phyloP scores from a whole-genome alignment of 805 yeast species.

The Teunomyces tritomae region DNA sequence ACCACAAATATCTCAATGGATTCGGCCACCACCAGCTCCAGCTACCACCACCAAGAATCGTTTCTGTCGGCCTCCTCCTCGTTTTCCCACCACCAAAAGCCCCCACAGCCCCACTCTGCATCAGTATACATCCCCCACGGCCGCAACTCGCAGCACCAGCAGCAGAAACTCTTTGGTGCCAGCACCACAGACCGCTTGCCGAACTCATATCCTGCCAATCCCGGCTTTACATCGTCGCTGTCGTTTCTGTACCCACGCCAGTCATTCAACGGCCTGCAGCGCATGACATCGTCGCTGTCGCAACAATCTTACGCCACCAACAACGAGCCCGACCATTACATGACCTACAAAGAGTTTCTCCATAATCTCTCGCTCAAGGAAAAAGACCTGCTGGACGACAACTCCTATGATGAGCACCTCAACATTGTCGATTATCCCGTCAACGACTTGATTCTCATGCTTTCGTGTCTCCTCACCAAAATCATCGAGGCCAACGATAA shows the following conservation, averaged over 20 bases:
- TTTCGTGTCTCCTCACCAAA: constrained; percentile 78
- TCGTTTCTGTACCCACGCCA: not conserved
- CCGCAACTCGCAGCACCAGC: constrained; percentile 11
- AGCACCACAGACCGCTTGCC: constrained; percentile 12
- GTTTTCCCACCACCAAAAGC: constrained; percentile 12
- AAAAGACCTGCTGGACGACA: constrained; percentile 5
- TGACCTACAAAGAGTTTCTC: constrained; percentile 42
- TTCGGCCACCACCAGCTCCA: constrained; percentile 28
- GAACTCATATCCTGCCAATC: constrained; percentile 5
- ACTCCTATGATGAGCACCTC: constrained; percentile 46
- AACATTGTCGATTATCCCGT: constrained; percentile 84
- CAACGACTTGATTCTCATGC: constrained; percentile 76
- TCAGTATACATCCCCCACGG: constrained; percentile 22
- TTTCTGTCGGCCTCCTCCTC: constrained; percentile 8
- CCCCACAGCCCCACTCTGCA: constrained; percentile 17
- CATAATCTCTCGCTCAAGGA: constrained; percentile 23
- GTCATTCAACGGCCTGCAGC: not conserved
- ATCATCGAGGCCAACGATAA: constrained; percentile 89
- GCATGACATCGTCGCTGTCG: not conserved
- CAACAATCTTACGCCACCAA: not conserved
- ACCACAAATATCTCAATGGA: constrained; percentile 55
- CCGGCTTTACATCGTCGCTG: constrained; percentile 1
- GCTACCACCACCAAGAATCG: not conserved
- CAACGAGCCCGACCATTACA: constrained; percentile 19
- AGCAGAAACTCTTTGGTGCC: constrained; percentile 6